Percentiles rank a stretch among this genome's conserved stretches.
These are phyloP conservation scores for Termitomyces sp. DNA, from an alignment of 768 basidiomycete species.

Conservation along the genomic window DNA sequence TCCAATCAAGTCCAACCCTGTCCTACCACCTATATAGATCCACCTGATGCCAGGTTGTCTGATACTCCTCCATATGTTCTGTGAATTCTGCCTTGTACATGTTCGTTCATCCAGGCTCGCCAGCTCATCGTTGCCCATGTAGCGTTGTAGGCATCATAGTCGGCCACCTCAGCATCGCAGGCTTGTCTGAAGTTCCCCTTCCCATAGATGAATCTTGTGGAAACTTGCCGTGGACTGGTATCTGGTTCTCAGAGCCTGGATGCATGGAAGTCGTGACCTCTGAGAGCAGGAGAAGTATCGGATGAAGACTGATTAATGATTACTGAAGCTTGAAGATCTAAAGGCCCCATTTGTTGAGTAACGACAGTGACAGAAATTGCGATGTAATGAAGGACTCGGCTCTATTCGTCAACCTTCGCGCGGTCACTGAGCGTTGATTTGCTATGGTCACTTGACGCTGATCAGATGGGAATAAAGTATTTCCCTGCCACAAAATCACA, in stretches of 20 bases:
- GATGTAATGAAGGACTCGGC: not conserved
- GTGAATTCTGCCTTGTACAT: not conserved
- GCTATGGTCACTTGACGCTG: not conserved
- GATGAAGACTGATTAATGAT: no score
- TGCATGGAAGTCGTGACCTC: not conserved
- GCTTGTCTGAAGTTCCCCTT: constrained; percentile 47
- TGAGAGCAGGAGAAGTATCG: not conserved
- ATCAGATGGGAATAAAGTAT: not conserved
- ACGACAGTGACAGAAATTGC: not conserved
- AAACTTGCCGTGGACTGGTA: constrained; percentile 43
- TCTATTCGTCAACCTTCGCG: not conserved
- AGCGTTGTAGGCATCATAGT: constrained; percentile 46
- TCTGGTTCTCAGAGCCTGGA: constrained; percentile 63
- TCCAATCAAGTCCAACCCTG: constrained; percentile 41
- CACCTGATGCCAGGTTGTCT: constrained; percentile 38
- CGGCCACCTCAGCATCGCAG: constrained; percentile 54
- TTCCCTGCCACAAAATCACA: not conserved
- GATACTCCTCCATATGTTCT: constrained; percentile 1
- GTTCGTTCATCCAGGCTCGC: constrained; percentile 35
- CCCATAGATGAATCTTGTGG: constrained; percentile 40
- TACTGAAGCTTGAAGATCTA: no score
- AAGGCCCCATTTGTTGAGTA: not conserved
- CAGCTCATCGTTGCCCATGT: constrained; percentile 47
- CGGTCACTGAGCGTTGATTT: no score
- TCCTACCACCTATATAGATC: constrained; percentile 50